These are phyloP conservation scores for Colletotrichum lupini DNA, from an alignment of 2,329 filamentous ascomycete genomes.

Conservation along the genomic window DNA sequence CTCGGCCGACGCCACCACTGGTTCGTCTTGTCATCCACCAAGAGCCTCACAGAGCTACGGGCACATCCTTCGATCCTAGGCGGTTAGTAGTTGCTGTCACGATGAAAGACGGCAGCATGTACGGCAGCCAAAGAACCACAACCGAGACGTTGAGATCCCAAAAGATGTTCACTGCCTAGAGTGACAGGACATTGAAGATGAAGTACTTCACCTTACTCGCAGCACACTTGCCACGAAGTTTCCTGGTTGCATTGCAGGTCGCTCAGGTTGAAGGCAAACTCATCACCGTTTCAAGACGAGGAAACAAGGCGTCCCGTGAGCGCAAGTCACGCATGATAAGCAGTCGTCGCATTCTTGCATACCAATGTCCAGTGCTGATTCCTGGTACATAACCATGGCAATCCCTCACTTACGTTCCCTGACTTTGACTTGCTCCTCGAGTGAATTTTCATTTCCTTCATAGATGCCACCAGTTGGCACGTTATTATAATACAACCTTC, in stretches of 20 bases:
- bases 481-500: not conserved
- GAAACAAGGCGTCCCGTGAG: constrained; percentile 26
- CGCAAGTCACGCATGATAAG: constrained; percentile 2
- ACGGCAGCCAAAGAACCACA: too few species aligned
- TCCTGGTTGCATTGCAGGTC: not conserved
- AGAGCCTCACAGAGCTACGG: not conserved
- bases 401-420: not conserved
- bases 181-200: too few species aligned
- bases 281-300: constrained; percentile 22
- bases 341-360: constrained; percentile 25
- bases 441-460: constrained; percentile 14
- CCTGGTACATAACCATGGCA: constrained; percentile 17
- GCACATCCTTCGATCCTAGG: not conserved
- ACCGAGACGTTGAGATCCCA: not conserved
- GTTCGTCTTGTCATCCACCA: not conserved
- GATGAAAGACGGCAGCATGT: not conserved
- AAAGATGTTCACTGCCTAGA: too few species aligned
- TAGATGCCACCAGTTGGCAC: constrained; percentile 13
- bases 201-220: not conserved
- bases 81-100: not conserved
- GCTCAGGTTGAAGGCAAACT: constrained; percentile 1
- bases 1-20: not conserved
- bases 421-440: not conserved
- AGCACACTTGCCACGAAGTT: not conserved
- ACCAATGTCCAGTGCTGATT: constrained; percentile 1